Base-by-base conservation (phyloP, 805 yeast genomes). In the Debaryomyces maramus region DNA sequence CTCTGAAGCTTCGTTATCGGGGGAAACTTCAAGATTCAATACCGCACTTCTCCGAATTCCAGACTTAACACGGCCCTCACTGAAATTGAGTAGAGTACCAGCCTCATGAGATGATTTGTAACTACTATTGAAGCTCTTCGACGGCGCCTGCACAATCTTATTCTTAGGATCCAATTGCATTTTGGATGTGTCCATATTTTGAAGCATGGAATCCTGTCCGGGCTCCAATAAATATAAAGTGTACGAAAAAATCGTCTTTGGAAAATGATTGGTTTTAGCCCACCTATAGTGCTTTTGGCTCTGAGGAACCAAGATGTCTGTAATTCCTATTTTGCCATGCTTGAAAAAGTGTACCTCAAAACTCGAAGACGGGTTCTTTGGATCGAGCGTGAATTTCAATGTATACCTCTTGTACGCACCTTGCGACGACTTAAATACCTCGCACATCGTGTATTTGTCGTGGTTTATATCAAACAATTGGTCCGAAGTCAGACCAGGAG, bases 131-230 rank as follows among this genome's bases (percentile, higher is more conserved):
- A 9, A 4, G 11, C 11, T 9, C 11, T 22, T n/a, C 11, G 26
- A n/a, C 26, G 26, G 4, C 26, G 11, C 22, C 11, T 6, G 5
- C n/a, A 32, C 11, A 9, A 32, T 5, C 10, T 33, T 20, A 23
- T 33, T 33, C 21, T 33, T 33, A 5, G 36, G 36, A 20, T 33
- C 27, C 13, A 33, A 23, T 15, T 33, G 18, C 18, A 20, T 23
- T 16, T 15, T 33, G 5, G 4, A 20, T 7, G 15, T 20, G 13
- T 33, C 27, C 36, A 33, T 33, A 13, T 33, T 33, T n/a, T 33
- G 16, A 21, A 28, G 19, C 36, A 33, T 5, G n/a, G 24, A 20
- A 5, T 8, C 10, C 6, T 33, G 26, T 5, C 11, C 36, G 13
- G 21, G 16, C 6, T 23, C 36, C 3, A 33, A 15, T 17, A 20